A percentile compares a stretch with the other conserved stretches of the same genome.
These are phyloP conservation scores for Phytophthora ramorum DNA, from an alignment of 352 stramenopile genomes.

Conservation along the genomic window DNA sequence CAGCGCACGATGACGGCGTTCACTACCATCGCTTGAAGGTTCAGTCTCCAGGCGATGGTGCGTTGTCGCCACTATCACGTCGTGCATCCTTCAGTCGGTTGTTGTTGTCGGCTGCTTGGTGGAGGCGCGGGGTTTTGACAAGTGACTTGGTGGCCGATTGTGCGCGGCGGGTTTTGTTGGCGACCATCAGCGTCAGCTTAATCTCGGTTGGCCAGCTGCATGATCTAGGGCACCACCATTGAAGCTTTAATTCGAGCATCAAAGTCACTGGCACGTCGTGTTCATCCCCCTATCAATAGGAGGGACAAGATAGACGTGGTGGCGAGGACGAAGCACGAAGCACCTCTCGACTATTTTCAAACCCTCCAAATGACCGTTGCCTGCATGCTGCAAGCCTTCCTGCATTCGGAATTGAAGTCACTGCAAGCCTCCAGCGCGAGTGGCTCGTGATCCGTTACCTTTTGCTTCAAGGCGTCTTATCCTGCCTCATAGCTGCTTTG, in stretches of 20 bases:
- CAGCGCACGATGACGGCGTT: constrained; percentile 22
- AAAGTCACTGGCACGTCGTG: neutral
- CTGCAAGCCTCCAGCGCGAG: too few species aligned
- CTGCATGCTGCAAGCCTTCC: neutral
- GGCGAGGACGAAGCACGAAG: neutral
- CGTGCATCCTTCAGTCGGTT: constrained; percentile 22
- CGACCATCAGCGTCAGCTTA: constrained; percentile 2
- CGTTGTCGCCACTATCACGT: constrained; percentile 16
- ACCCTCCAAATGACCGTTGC: neutral
- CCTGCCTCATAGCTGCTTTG: neutral
- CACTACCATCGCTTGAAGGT: neutral
- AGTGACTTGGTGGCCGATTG: constrained; percentile 2
- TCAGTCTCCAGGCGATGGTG: constrained; percentile 34
- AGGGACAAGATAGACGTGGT: neutral
- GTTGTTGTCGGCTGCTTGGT: constrained; percentile 3
- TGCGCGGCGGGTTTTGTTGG: neutral
- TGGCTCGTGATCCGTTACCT: neutral
- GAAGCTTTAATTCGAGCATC: neutral
- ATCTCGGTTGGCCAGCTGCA: neutral
- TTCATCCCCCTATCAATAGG: neutral
- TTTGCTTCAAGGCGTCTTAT: neutral
- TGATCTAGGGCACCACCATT: neutral
- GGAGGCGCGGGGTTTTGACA: constrained; percentile 10
- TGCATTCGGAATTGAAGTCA: neutral
- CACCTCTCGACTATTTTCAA: neutral